Conservation (phyloP, 768 basidiomycete species). For the Myochromella boudieri region DNA sequence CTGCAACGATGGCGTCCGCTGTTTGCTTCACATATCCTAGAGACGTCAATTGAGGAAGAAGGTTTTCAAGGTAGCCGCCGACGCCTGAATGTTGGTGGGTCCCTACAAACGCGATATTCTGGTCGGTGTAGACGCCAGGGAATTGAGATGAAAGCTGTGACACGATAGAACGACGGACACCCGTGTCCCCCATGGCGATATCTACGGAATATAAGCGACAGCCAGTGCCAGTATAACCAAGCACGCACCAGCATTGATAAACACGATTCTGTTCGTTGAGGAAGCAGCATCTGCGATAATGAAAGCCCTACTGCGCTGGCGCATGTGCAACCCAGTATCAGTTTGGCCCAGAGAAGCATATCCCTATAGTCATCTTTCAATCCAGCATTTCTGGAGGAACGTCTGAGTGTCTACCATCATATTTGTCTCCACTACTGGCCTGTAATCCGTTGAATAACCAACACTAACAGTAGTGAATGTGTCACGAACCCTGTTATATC, state of each 20-base stretch:
- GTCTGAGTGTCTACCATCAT: slow-evolving; percentile 58
- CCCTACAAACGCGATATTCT: slow-evolving; percentile 74
- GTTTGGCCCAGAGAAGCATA: slow-evolving; percentile 67
- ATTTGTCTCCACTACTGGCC: slow-evolving; percentile 79
- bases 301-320: slow-evolving; percentile 75
- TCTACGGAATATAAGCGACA: slow-evolving; percentile 32
- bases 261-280: slow-evolving; percentile 62
- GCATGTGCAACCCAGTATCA: slow-evolving; percentile 76
- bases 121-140: slow-evolving; percentile 63
- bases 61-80: slow-evolving; percentile 76
- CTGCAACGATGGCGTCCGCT: slow-evolving; percentile 69
- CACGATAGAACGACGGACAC: slow-evolving; percentile 69
- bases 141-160: slow-evolving; percentile 52
- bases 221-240: background rate
- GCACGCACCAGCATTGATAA: slow-evolving; percentile 68
- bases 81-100: slow-evolving; percentile 81
- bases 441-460: slow-evolving; percentile 24
- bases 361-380: slow-evolving; percentile 41
- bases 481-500: slow-evolving; percentile 68
- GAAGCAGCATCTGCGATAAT: slow-evolving; percentile 64
- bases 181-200: slow-evolving; percentile 81
- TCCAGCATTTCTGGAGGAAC: background rate
- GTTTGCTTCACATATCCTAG: slow-evolving; percentile 73
- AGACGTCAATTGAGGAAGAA: slow-evolving; percentile 75
- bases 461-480: too few relatives aligned